These are phyloP conservation scores for Asclepias syriaca DNA, from an alignment of 257 asterid species.

Conservation along the genomic window DNA sequence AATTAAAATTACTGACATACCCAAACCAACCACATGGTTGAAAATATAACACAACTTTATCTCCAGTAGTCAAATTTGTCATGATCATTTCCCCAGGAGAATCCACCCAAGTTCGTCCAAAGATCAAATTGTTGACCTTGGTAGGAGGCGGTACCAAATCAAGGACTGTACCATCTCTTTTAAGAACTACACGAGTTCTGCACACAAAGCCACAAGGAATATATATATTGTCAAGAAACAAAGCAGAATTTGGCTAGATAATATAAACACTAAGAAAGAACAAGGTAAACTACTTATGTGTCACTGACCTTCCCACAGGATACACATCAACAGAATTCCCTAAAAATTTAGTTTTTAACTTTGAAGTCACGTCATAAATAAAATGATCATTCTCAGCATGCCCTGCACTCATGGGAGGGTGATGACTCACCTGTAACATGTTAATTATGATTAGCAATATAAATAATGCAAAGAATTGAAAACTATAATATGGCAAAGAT, in stretches of 20 bases:
- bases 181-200: conserved; percentile 89
- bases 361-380: conserved; percentile 80
- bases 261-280: not conserved
- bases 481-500: not conserved
- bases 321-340: conserved; percentile 93
- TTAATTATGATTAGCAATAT: not conserved
- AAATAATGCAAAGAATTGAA: not conserved
- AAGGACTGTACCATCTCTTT: conserved; percentile 66
- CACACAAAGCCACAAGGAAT: conserved; percentile 14
- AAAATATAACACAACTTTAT: conserved; percentile 87
- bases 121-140: conserved; percentile 85
- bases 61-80: conserved; percentile 93
- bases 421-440: conserved; percentile 55
- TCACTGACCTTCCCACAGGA: conserved; percentile 91
- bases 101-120: conserved; percentile 99
- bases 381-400: conserved; percentile 96
- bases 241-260: not conserved
- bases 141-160: conserved; percentile 98
- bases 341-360: conserved; percentile 79
- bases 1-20: conserved; percentile 33
- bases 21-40: conserved; percentile 99
- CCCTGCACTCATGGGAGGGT: conserved; percentile 98
- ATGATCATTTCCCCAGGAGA: conserved; percentile 91
- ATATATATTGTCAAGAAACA: not conserved
- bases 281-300: not conserved